Percentiles rank a stretch among this genome's conserved stretches.
Conservation (phyloP, 1,139 yeast species). For the Candida neerlandica region DNA sequence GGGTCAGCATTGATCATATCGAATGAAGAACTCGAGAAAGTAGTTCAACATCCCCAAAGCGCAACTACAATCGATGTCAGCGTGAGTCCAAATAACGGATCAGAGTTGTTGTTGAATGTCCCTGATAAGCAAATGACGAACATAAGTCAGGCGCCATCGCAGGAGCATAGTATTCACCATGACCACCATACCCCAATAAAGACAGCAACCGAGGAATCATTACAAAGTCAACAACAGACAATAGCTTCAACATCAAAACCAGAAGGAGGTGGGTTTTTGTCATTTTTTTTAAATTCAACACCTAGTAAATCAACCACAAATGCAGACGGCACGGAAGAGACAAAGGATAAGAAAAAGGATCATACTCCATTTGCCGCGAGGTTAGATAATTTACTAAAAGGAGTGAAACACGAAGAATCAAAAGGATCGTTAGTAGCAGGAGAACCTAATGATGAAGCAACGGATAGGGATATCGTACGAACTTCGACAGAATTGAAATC, state of each 20-base stretch:
- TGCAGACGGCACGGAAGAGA: constrained; percentile 6
- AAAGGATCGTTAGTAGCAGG: constrained; percentile 7
- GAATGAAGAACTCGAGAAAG: constrained; percentile 1
- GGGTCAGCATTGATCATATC: background rate
- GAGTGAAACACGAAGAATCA: constrained; percentile 18
- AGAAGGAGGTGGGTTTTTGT: constrained; percentile 26
- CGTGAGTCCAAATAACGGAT: background rate
- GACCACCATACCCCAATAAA: background rate
- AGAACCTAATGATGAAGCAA: constrained; percentile 8
- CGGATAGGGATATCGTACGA: background rate
- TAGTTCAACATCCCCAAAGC: background rate
- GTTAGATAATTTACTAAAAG: constrained; percentile 23
- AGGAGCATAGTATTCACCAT: background rate
- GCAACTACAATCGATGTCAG: background rate
- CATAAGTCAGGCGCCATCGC: background rate
- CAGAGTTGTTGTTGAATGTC: background rate
- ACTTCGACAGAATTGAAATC: constrained; percentile 8
- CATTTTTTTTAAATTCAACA: constrained; percentile 32
- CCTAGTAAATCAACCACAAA: constrained; percentile 22
- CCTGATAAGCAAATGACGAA: background rate
- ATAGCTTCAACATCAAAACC: constrained; percentile 9
- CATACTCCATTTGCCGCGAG: constrained; percentile 19
- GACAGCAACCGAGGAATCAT: background rate
- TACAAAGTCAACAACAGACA: background rate
- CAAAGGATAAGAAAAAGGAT: constrained; percentile 18